phyloP scores from a whole-genome alignment of 2,329 filamentous ascomycete genomes.

The Phaeosphaeriaceae sp. region DNA sequence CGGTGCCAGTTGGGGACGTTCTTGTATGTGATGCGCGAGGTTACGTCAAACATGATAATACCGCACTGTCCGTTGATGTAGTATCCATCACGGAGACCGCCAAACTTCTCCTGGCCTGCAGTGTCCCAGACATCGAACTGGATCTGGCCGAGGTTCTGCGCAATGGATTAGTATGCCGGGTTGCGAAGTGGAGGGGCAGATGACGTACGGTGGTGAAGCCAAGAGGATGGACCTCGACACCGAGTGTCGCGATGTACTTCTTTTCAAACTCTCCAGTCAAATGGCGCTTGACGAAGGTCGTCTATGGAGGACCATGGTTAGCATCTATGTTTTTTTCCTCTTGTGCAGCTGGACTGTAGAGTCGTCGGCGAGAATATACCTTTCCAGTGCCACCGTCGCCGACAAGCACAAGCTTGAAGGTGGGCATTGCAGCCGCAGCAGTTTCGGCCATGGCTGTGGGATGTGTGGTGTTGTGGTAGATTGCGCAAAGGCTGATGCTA shows the following conservation, averaged over 20 bases:
- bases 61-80: conserved; percentile 99
- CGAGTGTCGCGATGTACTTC: conserved; percentile 99
- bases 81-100: conserved; percentile 98
- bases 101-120: conserved; percentile 99
- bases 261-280: conserved; percentile 99
- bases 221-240: conserved; percentile 99
- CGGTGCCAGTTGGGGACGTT: conserved; percentile 99
- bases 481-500: conserved; percentile 38
- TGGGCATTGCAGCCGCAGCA: conserved; percentile 68
- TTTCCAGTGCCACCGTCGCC: conserved; percentile 99
- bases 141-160: conserved; percentile 89
- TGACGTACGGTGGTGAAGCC: conserved; percentile 91
- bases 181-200: conserved; percentile 13
- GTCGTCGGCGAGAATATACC: conserved; percentile 63
- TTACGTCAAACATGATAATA: conserved; percentile 99
- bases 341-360: not conserved
- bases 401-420: conserved; percentile 99
- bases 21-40: conserved; percentile 99
- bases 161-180: conserved; percentile 27
- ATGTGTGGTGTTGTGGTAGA: conserved; percentile 35
- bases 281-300: conserved; percentile 99
- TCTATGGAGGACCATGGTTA: conserved; percentile 63
- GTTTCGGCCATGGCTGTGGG: conserved; percentile 61
- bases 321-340: conserved; percentile 16
- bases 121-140: conserved; percentile 99